Evolutionary conservation across 2,329 filamentous ascomycete species (phyloP).

Genomic region (Verticillium nubilum): DNA sequence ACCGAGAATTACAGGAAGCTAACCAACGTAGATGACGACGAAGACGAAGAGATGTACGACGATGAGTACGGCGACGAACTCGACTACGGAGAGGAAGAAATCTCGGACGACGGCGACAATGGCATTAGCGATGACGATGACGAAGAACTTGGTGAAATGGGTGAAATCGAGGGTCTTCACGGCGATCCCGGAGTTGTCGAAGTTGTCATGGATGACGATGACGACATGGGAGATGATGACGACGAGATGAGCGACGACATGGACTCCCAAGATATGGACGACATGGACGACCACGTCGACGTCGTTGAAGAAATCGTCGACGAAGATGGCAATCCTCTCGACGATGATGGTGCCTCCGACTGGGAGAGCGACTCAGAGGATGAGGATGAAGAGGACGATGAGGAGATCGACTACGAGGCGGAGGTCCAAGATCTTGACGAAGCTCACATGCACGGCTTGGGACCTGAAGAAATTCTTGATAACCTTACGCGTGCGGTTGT

Average conservation of each 20-base stretch:
- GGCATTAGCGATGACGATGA: constrained; percentile 81
- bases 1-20: constrained; percentile 11
- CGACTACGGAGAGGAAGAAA: constrained; percentile 80
- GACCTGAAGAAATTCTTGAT: constrained; percentile 39
- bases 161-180: constrained; percentile 71
- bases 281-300: constrained; percentile 43
- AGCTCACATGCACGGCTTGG: constrained; percentile 39
- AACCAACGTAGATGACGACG: constrained; percentile 40
- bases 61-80: constrained; percentile 90
- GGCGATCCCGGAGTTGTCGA: constrained; percentile 60
- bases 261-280: constrained; percentile 45
- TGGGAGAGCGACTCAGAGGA: constrained; percentile 58
- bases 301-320: constrained; percentile 52
- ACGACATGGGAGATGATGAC: constrained; percentile 59
- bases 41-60: constrained; percentile 89
- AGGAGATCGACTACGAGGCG: constrained; percentile 49
- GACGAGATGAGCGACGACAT: constrained; percentile 50
- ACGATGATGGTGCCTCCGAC: constrained; percentile 54
- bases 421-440: constrained; percentile 49
- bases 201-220: constrained; percentile 72
- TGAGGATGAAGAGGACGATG: constrained; percentile 47
- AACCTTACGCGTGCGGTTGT: constrained; percentile 49
- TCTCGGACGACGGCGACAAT: constrained; percentile 73
- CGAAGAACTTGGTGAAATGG: constrained; percentile 77
- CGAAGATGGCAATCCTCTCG: constrained; percentile 54